Conservation (phyloP, 2,329 filamentous ascomycete species). For the Colletotrichum brevisporum region DNA sequence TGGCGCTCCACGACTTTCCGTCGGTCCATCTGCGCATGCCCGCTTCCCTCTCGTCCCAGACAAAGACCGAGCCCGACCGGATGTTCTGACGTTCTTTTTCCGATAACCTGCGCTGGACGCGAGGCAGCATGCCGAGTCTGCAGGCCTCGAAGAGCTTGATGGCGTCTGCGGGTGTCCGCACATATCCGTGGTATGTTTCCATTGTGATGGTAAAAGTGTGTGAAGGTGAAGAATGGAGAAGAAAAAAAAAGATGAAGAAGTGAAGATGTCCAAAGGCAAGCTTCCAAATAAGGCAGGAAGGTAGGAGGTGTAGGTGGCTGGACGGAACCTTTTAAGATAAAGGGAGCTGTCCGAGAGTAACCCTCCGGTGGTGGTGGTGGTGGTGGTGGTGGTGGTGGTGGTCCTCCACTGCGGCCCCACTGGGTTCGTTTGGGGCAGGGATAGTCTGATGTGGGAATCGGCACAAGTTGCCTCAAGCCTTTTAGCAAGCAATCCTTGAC, state of each 20-base stretch:
- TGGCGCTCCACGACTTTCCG: constrained; percentile 99
- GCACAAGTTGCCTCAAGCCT: constrained; percentile 31
- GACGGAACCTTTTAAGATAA: constrained; percentile 28
- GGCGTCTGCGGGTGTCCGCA: constrained; percentile 95
- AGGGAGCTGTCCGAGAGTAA: constrained; percentile 27
- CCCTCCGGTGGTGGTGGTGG: constrained; percentile 16
- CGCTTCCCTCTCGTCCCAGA: constrained; percentile 99
- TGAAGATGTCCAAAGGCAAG: constrained; percentile 12
- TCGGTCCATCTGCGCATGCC: constrained; percentile 99
- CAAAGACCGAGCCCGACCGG: constrained; percentile 95
- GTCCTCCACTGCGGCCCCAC: constrained; percentile 38
- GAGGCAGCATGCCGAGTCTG: constrained; percentile 86
- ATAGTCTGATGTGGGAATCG: constrained; percentile 29
- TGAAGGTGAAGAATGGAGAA: background rate
- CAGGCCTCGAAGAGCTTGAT: constrained; percentile 99
- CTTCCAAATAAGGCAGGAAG: constrained; percentile 12
- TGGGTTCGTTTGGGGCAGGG: constrained; percentile 35
- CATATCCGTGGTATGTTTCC: constrained; percentile 97
- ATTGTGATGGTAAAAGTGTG: constrained; percentile 64
- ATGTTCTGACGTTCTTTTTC: constrained; percentile 98
- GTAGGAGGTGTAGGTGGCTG: constrained; percentile 11
- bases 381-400: constrained; percentile 8
- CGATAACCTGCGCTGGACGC: constrained; percentile 92
- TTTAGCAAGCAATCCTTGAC: constrained; percentile 11
- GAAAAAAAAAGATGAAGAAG: constrained; percentile 17